Evolutionary conservation across 345 rosid genomes (phyloP), one percentile per base, ranked within the genome.

Genomic region (Balakata baccata): DNA sequence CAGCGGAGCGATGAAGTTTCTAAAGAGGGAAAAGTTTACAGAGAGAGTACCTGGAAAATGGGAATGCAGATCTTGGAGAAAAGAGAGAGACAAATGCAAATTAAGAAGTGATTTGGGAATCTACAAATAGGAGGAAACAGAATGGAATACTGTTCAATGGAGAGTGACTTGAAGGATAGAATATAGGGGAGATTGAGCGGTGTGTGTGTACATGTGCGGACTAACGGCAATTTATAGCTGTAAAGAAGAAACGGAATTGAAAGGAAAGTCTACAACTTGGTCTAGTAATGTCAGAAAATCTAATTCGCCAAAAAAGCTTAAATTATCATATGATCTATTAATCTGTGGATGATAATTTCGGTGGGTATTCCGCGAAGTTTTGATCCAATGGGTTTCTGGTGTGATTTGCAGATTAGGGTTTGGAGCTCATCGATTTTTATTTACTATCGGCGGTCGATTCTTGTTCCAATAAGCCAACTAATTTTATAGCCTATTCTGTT

Each of bases 1-100:
- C 52, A 47, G 9, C 45, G 4, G n/a, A 16, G 50, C 18, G 29
- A 34, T 16, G 5, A n/a, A 20, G 16, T 53, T 14, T 34, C 11
- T 2, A 29, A 2, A 29, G 34, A 29, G 34, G 2, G 34, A 2
- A 29, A 29, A 29, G 1, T 2, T 29, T 29, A 49, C 43, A 45
- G 43, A 54, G 57, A 16, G 54, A 20, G 59, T 61, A 72, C 68
- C 75, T 49, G 68, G n/a, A 62, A 25, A 62, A n/a, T 5, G 59
- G 46, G 37, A 72, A 62, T 62, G 60, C 68, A 61, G 67, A 60
- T 71, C 75, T 71, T 50, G 46, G n/a, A 45, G 50, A 59, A 41
- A 23, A 37, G 50, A 22, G 49, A 25, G 17, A 13, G 3, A 37
- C 3, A 25, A 50, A 29, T 46, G 25, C 54, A 29, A 5, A 6